Percentiles rank a stretch among this genome's conserved stretches.
phyloP scores from a whole-genome alignment of 768 basidiomycete species.

The Lepiota brunneoincarnata region DNA sequence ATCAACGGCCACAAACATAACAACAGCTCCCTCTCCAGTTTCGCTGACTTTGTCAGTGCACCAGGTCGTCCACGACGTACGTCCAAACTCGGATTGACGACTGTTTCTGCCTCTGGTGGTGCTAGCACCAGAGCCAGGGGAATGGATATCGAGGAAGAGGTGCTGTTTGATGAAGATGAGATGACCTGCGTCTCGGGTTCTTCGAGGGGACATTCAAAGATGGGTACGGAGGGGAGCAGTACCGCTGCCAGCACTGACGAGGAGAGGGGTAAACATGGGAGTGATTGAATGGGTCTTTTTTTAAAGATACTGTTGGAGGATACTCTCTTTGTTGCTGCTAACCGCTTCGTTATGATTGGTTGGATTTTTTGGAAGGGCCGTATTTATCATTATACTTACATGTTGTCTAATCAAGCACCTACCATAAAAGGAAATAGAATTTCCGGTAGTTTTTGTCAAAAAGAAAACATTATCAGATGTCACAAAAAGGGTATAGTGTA shows the following conservation, averaged over 20 bases:
- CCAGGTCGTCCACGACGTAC: conserved; percentile 38
- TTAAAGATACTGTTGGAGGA: neutral
- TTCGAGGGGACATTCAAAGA: conserved; percentile 39
- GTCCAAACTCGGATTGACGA: conserved; percentile 21
- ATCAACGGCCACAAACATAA: conserved; percentile 14
- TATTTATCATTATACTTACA: neutral
- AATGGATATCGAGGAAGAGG: conserved; percentile 45
- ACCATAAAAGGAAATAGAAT: neutral
- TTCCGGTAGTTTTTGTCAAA: no score
- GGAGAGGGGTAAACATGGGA: conserved; percentile 26
- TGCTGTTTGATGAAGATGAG: conserved; percentile 65
- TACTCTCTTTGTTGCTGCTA: neutral
- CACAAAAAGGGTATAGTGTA: no score
- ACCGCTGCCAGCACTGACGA: conserved; percentile 35
- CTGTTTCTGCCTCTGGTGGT: conserved; percentile 7
- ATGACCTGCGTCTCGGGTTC: conserved; percentile 39
- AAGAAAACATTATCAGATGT: no score
- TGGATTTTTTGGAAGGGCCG: neutral
- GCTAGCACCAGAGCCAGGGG: conserved; percentile 27
- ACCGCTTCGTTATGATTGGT: neutral
- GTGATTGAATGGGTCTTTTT: neutral
- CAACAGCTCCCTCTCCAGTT: conserved; percentile 44
- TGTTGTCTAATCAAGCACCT: neutral
- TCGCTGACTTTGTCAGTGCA: conserved; percentile 63
- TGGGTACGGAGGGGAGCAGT: conserved; percentile 41